Conservation (phyloP, 1,284 basidiomycete species). For the Naganishia sp. region DNA sequence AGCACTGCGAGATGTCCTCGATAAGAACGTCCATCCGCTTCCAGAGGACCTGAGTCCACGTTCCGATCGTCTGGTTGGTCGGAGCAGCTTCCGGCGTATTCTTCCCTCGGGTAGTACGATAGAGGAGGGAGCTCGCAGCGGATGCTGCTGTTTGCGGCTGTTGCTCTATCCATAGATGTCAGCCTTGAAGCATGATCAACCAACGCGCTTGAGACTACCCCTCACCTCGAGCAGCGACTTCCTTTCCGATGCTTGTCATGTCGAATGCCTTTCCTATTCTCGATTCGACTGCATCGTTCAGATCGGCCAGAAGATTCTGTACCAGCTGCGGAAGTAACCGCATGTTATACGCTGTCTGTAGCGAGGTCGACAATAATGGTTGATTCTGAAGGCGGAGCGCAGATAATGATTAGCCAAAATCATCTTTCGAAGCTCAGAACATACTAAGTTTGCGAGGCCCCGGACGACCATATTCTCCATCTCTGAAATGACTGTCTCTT, state of each 20-base stretch:
- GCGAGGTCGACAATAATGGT: slow-evolving; percentile 79
- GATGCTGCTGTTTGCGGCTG: slow-evolving; percentile 35
- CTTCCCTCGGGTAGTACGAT: slow-evolving; percentile 53
- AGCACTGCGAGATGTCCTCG: slow-evolving; percentile 85
- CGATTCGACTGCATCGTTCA: slow-evolving; percentile 79
- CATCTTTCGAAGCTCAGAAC: slow-evolving; percentile 41
- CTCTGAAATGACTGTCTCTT: slow-evolving; percentile 68
- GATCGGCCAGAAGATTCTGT: slow-evolving; percentile 72
- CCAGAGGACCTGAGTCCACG: slow-evolving; percentile 83
- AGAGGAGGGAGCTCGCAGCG: slow-evolving; percentile 25
- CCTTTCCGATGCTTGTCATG: slow-evolving; percentile 77
- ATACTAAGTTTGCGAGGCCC: slow-evolving; percentile 71
- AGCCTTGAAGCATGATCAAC: background rate
- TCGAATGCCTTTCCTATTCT: slow-evolving; percentile 83
- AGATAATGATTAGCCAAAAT: background rate
- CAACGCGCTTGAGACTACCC: background rate
- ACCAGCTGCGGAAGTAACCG: slow-evolving; percentile 80
- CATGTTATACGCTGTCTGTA: slow-evolving; percentile 94
- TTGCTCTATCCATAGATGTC: slow-evolving; percentile 6
- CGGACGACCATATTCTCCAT: slow-evolving; percentile 85
- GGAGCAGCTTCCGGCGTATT: slow-evolving; percentile 81
- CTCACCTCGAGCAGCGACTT: slow-evolving; percentile 72
- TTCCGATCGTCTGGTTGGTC: slow-evolving; percentile 74
- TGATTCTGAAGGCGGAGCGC: slow-evolving; percentile 65
- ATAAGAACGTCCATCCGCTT: slow-evolving; percentile 74